Evolutionary conservation across 352 stramenopile genomes (phyloP).

Genomic region (Thraustotheca clavata): DNA sequence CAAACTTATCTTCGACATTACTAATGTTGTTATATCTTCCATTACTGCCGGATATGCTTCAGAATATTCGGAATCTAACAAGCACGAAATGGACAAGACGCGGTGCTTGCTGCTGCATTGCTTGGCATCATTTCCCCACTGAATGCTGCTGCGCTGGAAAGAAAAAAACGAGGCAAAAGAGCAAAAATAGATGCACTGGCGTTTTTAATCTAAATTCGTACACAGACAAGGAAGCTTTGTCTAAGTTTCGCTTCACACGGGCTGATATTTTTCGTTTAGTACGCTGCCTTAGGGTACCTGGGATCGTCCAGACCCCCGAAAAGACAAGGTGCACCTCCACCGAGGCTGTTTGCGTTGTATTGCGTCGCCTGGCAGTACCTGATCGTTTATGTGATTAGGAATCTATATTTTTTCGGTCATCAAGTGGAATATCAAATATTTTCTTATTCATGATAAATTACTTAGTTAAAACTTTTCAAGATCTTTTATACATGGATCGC

Average conservation of each 20-base stretch:
- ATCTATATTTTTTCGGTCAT: background rate
- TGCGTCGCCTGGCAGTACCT: conserved; percentile 8
- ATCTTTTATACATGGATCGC: conserved; percentile 10
- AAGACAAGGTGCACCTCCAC: background rate
- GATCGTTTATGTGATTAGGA: conserved; percentile 6
- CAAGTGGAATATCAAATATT: conserved; percentile 12
- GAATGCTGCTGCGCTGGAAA: no score
- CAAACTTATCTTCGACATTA: no score
- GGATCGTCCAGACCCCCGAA: background rate
- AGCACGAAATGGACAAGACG: no score
- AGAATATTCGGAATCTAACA: no score
- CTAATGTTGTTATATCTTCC: no score
- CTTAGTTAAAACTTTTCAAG: background rate
- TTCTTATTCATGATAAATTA: conserved; percentile 7
- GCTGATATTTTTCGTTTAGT: background rate
- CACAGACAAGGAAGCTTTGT: no score
- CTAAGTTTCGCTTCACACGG: background rate
- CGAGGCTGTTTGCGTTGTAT: conserved; percentile 9
- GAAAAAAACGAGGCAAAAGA: no score
- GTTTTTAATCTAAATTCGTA: no score
- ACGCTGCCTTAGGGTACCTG: background rate
- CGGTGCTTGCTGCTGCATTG: no score
- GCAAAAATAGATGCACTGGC: no score
- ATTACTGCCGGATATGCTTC: no score
- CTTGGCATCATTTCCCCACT: no score